Conservation (phyloP, 495 filamentous ascomycete species). For the Astrothelium macrocarpum region DNA sequence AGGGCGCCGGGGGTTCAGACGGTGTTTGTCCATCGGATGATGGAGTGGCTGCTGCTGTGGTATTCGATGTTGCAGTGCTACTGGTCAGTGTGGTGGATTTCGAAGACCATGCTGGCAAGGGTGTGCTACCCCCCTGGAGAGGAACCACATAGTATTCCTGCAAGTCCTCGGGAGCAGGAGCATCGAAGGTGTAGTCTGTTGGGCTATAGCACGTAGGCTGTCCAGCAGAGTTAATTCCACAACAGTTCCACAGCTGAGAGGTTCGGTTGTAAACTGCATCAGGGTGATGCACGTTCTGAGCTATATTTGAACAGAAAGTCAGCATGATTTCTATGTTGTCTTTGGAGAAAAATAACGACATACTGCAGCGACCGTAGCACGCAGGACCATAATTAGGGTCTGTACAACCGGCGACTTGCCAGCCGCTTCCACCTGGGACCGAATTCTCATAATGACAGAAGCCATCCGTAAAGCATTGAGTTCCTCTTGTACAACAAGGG, state of each 20-base stretch:
- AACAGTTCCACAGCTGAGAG: constrained; percentile 1
- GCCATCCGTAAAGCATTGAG: background rate
- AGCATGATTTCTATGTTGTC: background rate
- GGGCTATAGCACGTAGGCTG: background rate
- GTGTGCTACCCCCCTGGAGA: background rate
- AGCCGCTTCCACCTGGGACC: background rate
- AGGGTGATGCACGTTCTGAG: constrained; percentile 1
- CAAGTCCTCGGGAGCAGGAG: background rate
- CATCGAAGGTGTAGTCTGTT: background rate
- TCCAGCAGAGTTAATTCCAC: background rate
- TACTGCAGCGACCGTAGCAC: constrained; percentile 3
- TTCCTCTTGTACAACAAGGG: background rate
- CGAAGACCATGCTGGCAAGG: background rate
- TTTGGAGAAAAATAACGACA: background rate
- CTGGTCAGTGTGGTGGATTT: background rate
- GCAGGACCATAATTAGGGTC: background rate
- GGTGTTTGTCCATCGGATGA: background rate
- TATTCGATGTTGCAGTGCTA: background rate
- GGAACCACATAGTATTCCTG: constrained; percentile 2
- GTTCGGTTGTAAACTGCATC: constrained; percentile 3
- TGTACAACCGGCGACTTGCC: background rate
- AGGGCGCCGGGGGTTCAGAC: background rate
- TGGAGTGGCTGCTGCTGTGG: background rate
- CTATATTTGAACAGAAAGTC: background rate
- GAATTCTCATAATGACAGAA: constrained; percentile 4